Percentiles rank a stretch among this genome's conserved stretches.
Evolutionary conservation across 139 green algal genomes (phyloP).

Genomic region (Volvox africanus): DNA sequence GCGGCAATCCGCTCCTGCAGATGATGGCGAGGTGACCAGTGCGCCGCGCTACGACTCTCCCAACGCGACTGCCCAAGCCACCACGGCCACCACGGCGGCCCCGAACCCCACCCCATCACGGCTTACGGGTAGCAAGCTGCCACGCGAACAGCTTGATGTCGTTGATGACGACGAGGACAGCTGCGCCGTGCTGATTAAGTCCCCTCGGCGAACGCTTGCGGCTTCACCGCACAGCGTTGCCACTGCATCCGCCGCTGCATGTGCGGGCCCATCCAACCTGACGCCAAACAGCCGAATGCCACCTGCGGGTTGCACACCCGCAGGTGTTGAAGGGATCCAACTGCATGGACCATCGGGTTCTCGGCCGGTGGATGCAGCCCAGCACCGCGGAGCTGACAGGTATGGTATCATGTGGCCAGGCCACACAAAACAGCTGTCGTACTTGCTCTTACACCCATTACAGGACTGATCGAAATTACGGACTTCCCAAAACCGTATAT

Average conservation of each 20-base stretch:
- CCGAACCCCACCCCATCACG: not conserved
- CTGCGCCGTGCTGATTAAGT: not conserved
- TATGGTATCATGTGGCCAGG: not conserved
- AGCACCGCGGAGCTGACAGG: not conserved
- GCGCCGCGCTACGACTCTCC: conserved; percentile 25
- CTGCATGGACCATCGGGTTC: not conserved
- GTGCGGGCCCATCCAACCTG: not conserved
- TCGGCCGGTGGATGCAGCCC: not conserved
- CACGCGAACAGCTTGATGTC: not conserved
- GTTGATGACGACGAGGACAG: not conserved
- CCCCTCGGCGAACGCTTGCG: not conserved
- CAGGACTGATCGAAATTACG: no score
- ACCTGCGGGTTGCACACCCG: not conserved
- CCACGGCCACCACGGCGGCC: not conserved
- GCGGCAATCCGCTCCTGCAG: not conserved
- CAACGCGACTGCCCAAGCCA: not conserved
- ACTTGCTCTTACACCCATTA: no score
- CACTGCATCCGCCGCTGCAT: not conserved
- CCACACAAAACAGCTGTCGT: no score
- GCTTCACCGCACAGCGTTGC: not conserved
- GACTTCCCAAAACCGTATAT: no score
- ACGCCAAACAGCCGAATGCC: conserved; percentile 19
- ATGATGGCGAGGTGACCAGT: conserved; percentile 28
- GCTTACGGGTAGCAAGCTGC: conserved; percentile 28
- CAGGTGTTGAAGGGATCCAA: not conserved